These are phyloP conservation scores for Punica granatum DNA, from an alignment of 345 rosid genomes.

Conservation along the genomic window DNA sequence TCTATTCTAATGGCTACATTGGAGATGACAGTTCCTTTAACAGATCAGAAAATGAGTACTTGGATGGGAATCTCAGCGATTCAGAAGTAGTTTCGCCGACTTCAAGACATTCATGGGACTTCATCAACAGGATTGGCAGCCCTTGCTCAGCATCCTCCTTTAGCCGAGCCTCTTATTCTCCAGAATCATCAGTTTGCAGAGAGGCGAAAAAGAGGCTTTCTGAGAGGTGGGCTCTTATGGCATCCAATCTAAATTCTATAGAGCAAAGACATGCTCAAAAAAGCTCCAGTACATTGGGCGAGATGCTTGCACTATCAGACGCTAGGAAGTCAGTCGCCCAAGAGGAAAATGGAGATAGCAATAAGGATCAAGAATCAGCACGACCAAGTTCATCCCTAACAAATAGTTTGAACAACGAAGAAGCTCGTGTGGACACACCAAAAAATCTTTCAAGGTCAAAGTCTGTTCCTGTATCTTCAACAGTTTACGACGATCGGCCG, in stretches of 20 bases:
- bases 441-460: conserved; percentile 61
- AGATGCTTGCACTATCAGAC: conserved; percentile 89
- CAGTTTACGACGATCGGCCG: conserved; percentile 32
- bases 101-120: conserved; percentile 90
- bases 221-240: conserved; percentile 95
- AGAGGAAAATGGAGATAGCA: conserved; percentile 27
- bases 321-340: conserved; percentile 28
- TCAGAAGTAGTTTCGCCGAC: conserved; percentile 68
- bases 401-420: conserved; percentile 37
- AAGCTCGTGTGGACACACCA: conserved; percentile 30
- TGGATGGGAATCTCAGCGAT: conserved; percentile 60
- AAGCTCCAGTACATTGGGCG: conserved; percentile 81
- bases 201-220: conserved; percentile 74
- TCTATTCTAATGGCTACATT: conserved; percentile 66
- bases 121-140: conserved; percentile 54
- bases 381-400: conserved; percentile 45
- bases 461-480: conserved; percentile 66
- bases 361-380: conserved; percentile 33
- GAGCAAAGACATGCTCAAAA: conserved; percentile 39
- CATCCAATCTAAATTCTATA: conserved; percentile 50
- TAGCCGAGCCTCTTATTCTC: conserved; percentile 68
- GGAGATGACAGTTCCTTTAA: conserved; percentile 84
- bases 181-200: conserved; percentile 82
- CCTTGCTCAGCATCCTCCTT: conserved; percentile 62
- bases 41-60: conserved; percentile 56